Conservation (phyloP, 129 eudicot genomes). For the Glebionis coronaria region DNA sequence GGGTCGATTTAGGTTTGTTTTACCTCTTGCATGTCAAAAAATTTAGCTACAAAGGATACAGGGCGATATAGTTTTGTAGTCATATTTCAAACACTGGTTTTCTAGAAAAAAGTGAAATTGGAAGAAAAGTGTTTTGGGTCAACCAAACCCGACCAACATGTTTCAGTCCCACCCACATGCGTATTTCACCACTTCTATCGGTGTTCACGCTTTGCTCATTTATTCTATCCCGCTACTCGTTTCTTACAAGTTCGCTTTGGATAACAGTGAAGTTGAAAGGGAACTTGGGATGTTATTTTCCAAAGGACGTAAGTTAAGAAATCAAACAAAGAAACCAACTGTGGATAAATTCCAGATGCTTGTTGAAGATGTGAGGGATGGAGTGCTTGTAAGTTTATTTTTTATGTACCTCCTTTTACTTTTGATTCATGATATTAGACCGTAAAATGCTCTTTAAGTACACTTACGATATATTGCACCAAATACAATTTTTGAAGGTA, state of each 20-base stretch:
- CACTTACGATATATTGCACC: conserved; percentile 11
- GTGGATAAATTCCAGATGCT: conserved; percentile 75
- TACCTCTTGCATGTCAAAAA: no score
- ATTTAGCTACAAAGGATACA: no score
- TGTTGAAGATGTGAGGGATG: conserved; percentile 95
- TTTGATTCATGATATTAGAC: background rate
- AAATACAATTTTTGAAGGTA: conserved; percentile 42
- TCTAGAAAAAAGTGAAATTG: background rate
- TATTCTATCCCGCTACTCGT: background rate
- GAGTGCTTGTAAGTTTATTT: conserved; percentile 75
- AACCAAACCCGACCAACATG: background rate
- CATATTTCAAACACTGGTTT: background rate
- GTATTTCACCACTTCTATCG: background rate
- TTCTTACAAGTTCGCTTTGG: conserved; percentile 4
- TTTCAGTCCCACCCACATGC: background rate
- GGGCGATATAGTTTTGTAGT: background rate
- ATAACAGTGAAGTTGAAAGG: conserved; percentile 83
- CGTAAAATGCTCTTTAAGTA: background rate
- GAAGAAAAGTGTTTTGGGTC: background rate
- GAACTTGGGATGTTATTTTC: conserved; percentile 89
- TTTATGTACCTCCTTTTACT: background rate
- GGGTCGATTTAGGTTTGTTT: no score
- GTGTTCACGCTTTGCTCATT: background rate
- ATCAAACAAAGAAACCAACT: conserved; percentile 58
- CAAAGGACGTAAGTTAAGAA: conserved; percentile 61